Base-by-base conservation (phyloP, 2,329 filamentous ascomycete genomes). In the Fusarium decemcellulare region DNA sequence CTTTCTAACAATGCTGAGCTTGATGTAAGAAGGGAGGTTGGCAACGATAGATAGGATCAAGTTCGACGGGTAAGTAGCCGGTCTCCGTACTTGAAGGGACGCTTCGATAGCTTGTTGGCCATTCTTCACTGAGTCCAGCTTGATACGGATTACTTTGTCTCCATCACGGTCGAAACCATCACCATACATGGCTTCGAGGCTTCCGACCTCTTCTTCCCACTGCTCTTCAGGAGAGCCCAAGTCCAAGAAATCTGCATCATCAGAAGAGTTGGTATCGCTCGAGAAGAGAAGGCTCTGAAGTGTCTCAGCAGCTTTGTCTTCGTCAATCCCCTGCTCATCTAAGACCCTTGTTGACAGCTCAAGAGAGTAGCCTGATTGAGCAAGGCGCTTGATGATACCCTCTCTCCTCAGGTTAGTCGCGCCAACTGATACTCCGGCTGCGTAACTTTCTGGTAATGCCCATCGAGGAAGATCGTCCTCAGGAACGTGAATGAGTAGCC, bases 391-490 rank as follows among this genome's bases (percentile, higher is more conserved):
- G 72, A 98, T 89, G 59, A 92, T 92, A 5, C 90, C 91, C 78
- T 98, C 95, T 71, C 90, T 89, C 76, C 90, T 93, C 65, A 98
- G 79, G 77, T 98, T 92, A 8, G 91, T 92, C 53, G 92, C 92
- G 1, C 91, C 95, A 68, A 99, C 91, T 46, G 91, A 94, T 29
- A 98, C 91, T 23, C 96, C 96, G 30, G 95, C 95, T 11, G 93
- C 91, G 78, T 99, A 99, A 65, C 91, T 93, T 80, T 97, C 95
- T 0, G 96, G 96, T 43, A 99, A 83, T 72, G 93, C 93, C 94
- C 95, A 98, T 8, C 88, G 85, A 1, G 96, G 96, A n/a, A 98
- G 83, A 75, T 98, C 96, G 77, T 99, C 96, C 77, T 99, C 96
- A 1, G 96, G 96, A 3, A 99, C 94, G 80, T 99, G 95, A 54